A percentile compares a stretch with the other conserved stretches of the same genome.
Conservation (phyloP, 805 yeast species). For the Monosporozyma solicola region DNA sequence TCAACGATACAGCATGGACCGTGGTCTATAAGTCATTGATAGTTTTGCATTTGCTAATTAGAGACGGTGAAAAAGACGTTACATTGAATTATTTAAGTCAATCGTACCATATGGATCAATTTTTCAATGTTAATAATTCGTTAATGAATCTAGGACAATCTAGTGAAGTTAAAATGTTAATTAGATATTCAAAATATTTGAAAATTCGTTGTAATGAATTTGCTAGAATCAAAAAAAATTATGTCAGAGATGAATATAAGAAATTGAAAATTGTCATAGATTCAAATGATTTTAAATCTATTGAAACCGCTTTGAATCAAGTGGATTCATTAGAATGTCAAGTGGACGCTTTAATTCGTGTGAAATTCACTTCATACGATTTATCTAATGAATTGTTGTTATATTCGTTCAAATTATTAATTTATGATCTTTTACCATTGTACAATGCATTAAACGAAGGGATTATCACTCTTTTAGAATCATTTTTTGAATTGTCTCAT, state of each 20-base stretch:
- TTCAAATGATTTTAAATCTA: slow-evolving; percentile 31
- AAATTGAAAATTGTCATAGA: slow-evolving; percentile 45
- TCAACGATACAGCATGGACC: slow-evolving; percentile 83
- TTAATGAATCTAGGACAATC: slow-evolving; percentile 9
- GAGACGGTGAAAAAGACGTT: slow-evolving; percentile 82
- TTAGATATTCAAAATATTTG: slow-evolving; percentile 66
- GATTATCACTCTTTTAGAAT: slow-evolving; percentile 85
- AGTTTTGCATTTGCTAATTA: slow-evolving; percentile 80
- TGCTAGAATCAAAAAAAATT: slow-evolving; percentile 58
- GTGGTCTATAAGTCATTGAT: slow-evolving; percentile 78
- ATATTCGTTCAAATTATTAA: slow-evolving; percentile 78
- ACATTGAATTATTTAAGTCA: slow-evolving; percentile 47
- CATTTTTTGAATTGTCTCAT: slow-evolving; percentile 86
- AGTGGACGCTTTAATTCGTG: slow-evolving; percentile 63
- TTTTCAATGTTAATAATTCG: slow-evolving; percentile 39
- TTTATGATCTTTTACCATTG: slow-evolving; percentile 77
- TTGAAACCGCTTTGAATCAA: slow-evolving; percentile 71
- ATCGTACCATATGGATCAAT: slow-evolving; percentile 36
- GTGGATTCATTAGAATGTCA: slow-evolving; percentile 79
- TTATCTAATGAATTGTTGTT: slow-evolving; percentile 75
- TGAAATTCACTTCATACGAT: slow-evolving; percentile 70
- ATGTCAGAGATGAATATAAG: slow-evolving; percentile 59
- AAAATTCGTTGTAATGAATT: slow-evolving; percentile 60
- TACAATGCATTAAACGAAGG: slow-evolving; percentile 94
- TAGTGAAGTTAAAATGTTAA: slow-evolving; percentile 46